Evolutionary conservation across 805 yeast species (phyloP).

Genomic region (Candida coquimbonensis): DNA sequence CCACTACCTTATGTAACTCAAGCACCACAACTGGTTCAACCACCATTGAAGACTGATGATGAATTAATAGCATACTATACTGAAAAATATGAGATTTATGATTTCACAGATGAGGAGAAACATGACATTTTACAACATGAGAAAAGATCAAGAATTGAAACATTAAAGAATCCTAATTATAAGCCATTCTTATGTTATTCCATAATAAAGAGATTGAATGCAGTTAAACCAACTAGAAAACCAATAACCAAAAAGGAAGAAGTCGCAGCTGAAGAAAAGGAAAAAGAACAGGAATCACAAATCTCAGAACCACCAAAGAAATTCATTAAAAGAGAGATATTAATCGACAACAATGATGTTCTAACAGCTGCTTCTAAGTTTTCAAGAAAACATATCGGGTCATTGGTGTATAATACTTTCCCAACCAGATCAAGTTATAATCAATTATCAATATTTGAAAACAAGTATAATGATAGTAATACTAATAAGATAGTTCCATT

Average conservation of each 20-base stretch:
- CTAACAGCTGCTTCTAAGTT: constrained; percentile 33
- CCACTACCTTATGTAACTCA: too few relatives aligned
- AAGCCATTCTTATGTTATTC: constrained; percentile 24
- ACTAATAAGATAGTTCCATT: constrained; percentile 17
- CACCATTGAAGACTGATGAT: constrained; percentile 13
- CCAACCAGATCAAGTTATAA: constrained; percentile 39
- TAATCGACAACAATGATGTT: constrained; percentile 34
- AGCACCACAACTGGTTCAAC: too few relatives aligned
- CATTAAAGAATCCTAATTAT: constrained; percentile 20
- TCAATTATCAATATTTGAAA: constrained; percentile 10
- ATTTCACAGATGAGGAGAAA: constrained; percentile 24
- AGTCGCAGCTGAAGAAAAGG: not conserved
- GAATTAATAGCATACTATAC: constrained; percentile 23
- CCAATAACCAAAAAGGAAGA: not conserved
- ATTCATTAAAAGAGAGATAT: constrained; percentile 20
- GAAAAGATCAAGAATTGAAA: constrained; percentile 22
- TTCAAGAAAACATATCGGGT: constrained; percentile 43
- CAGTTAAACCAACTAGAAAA: constrained; percentile 14
- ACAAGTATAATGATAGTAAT: not conserved
- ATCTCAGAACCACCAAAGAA: constrained; percentile 2
- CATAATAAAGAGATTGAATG: constrained; percentile 23
- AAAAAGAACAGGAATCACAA: not conserved
- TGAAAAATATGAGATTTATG: constrained; percentile 19
- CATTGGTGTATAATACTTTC: constrained; percentile 49
- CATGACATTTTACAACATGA: constrained; percentile 25